These are phyloP conservation scores for Rhizopus microsporus DNA, from an alignment of 371 early-diverging fungal species.

Conservation along the genomic window DNA sequence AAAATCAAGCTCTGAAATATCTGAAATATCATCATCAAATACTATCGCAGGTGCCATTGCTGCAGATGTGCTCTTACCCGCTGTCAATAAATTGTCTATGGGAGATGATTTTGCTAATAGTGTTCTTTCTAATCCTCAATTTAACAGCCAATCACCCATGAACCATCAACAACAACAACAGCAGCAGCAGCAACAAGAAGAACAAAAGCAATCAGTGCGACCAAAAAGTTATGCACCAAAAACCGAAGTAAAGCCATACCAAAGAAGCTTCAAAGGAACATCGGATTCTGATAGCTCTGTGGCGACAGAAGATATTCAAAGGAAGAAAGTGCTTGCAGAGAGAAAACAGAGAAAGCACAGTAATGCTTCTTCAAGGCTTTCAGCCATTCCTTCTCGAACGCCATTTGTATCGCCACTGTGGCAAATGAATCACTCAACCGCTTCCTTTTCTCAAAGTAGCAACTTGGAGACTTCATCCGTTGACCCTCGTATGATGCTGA, in stretches of 20 bases:
- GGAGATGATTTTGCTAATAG: conserved; percentile 4
- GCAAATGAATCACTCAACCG: conserved; percentile 18
- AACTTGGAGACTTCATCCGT: conserved; percentile 30
- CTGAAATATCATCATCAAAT: conserved; percentile 21
- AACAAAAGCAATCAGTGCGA: conserved; percentile 1
- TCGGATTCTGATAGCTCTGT: conserved; percentile 7
- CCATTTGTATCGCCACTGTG: conserved; percentile 8
- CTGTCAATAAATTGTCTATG: conserved; percentile 3
- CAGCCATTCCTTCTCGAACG: not conserved
- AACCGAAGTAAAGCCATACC: no score
- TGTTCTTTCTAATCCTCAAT: conserved; percentile 2
- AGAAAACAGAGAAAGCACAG: not conserved
- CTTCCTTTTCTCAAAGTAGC: conserved; percentile 5
- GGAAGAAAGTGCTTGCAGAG: conserved; percentile 1
- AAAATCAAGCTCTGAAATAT: conserved; percentile 22
- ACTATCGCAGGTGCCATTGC: conserved; percentile 1
- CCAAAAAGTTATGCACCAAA: no score
- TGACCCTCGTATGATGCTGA: conserved; percentile 23
- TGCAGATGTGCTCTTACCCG: not conserved
- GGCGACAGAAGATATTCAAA: conserved; percentile 3
- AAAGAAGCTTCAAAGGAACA: not conserved
- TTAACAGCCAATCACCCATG: not conserved
- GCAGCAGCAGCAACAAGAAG: not conserved
- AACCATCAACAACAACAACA: not conserved
- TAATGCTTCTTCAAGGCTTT: not conserved